A percentile compares a stretch with the other conserved stretches of the same genome.
Conservation (phyloP, 352 stramenopile genomes). For the Pythium dissotocum region DNA sequence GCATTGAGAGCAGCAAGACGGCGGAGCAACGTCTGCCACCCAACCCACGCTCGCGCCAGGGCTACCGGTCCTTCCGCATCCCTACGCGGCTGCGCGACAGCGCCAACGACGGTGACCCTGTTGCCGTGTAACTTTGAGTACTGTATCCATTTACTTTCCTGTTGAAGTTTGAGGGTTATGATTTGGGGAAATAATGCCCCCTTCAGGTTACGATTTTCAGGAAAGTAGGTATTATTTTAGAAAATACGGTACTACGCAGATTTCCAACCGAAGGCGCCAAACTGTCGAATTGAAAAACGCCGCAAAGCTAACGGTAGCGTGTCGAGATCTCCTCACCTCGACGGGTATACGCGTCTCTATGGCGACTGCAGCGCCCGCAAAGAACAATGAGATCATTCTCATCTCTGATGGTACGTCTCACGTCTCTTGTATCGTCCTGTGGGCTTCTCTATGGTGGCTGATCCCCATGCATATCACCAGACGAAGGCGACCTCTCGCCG, state of each 20-base stretch:
- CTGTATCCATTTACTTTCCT: not conserved
- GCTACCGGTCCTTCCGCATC: conserved; percentile 58
- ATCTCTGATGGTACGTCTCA: not conserved
- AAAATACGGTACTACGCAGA: not conserved
- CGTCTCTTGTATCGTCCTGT: not conserved
- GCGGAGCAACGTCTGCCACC: conserved; percentile 54
- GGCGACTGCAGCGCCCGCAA: not conserved
- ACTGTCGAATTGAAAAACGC: not conserved
- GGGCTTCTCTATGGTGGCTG: not conserved
- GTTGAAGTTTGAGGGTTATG: not conserved
- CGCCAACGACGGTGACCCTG: not conserved
- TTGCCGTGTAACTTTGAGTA: conserved; percentile 2
- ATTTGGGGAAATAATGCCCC: not conserved
- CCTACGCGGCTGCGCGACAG: conserved; percentile 29
- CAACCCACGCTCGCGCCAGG: conserved; percentile 42
- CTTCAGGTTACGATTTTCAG: not conserved
- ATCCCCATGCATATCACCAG: not conserved
- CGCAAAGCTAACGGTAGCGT: not conserved
- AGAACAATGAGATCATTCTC: conserved; percentile 2
- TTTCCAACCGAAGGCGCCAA: conserved; percentile 5
- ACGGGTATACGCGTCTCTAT: not conserved
- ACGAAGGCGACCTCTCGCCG: not conserved
- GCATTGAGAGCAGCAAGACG: conserved; percentile 44
- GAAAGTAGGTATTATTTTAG: not conserved
- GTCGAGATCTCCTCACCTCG: not conserved